These are phyloP conservation scores for Leccinum boreale DNA, from an alignment of 768 basidiomycete genomes.

Conservation along the genomic window DNA sequence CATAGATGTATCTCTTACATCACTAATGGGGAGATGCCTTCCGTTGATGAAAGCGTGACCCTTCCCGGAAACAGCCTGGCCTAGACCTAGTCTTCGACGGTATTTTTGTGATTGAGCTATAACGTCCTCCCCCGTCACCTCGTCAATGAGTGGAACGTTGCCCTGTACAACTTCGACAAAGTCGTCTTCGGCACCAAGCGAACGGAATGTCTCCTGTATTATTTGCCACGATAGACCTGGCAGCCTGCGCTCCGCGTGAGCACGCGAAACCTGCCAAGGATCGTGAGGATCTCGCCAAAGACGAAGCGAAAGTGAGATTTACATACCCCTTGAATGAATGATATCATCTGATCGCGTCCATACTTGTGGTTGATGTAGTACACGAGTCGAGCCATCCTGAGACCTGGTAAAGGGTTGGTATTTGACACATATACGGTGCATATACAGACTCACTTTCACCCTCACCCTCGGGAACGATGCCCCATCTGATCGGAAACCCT, in stretches of 20 bases:
- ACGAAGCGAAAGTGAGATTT: not conserved
- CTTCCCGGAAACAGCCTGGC: conserved; percentile 29
- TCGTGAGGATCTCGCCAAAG: conserved; percentile 1
- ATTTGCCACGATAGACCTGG: conserved; percentile 42
- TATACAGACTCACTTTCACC: conserved; percentile 33
- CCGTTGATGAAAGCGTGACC: conserved; percentile 90
- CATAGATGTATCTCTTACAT: conserved; percentile 45
- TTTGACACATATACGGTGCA: not conserved
- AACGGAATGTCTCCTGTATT: conserved; percentile 38
- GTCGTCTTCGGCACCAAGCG: conserved; percentile 33
- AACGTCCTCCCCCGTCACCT: conserved; percentile 28
- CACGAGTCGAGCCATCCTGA: conserved; percentile 69
- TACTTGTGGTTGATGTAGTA: conserved; percentile 62
- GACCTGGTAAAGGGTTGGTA: conserved; percentile 37
- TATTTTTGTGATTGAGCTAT: conserved; percentile 53
- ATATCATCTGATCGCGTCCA: conserved; percentile 61
- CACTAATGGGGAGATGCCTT: conserved; percentile 65
- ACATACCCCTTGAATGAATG: conserved; percentile 54
- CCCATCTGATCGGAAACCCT: conserved; percentile 77
- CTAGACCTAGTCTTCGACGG: conserved; percentile 53
- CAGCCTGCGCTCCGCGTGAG: conserved; percentile 31
- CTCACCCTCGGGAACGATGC: conserved; percentile 69
- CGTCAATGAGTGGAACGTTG: conserved; percentile 22
- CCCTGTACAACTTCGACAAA: conserved; percentile 41
- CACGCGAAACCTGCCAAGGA: conserved; percentile 36